Percentiles rank a stretch among this genome's conserved stretches.
Evolutionary conservation across 1,139 yeast species (phyloP).

Genomic region (Zygoascus meyerae): DNA sequence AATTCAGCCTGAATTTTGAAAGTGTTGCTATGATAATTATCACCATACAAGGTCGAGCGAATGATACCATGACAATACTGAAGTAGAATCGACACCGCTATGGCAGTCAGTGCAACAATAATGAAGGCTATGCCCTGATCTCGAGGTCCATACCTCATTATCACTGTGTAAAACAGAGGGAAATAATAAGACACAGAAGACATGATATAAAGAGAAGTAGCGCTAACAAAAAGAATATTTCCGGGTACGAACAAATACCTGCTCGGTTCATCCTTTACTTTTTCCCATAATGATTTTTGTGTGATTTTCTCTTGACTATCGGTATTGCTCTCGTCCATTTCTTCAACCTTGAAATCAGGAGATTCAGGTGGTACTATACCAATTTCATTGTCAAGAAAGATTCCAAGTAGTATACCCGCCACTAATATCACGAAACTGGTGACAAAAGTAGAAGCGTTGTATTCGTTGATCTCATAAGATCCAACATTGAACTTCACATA

Average conservation of each 20-base stretch:
- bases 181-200: not conserved
- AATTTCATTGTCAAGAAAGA: not conserved
- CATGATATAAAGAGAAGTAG: not conserved
- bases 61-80: not conserved
- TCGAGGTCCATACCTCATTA: not conserved
- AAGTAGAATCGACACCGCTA: not conserved
- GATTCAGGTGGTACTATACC: not conserved
- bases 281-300: not conserved
- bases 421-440: not conserved
- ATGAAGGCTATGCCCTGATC: not conserved
- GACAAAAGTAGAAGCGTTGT: not conserved
- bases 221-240: not conserved
- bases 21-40: not conserved
- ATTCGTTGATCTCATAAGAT: constrained; percentile 1
- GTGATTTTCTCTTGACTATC: not conserved
- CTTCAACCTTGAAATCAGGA: not conserved
- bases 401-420: not conserved
- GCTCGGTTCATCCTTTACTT: not conserved
- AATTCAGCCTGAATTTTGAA: not conserved
- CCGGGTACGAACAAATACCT: not conserved
- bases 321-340: not conserved
- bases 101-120: not conserved
- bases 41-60: not conserved
- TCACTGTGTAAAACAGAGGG: not conserved
- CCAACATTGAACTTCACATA: not conserved